Base-by-base conservation (phyloP, 768 basidiomycete genomes). In the Mycena maculata region DNA sequence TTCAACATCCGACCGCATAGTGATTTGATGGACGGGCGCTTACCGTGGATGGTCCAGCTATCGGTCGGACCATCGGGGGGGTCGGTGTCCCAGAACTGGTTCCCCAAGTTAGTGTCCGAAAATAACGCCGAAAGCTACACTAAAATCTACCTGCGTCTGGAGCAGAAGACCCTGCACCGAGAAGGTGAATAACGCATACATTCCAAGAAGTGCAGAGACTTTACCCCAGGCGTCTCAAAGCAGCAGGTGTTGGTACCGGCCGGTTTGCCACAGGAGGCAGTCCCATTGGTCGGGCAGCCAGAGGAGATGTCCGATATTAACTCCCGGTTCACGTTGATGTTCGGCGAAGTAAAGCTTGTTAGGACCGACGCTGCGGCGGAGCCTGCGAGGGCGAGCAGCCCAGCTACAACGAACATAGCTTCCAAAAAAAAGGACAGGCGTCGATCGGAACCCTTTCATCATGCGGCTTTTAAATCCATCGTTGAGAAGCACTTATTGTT, bases 41-140 rank as follows among this genome's bases (percentile, higher is more conserved):
- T n/a, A 67, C 66, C 66, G 27, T 67, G 86, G 58, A 87, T 84
- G 1, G 85, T 88, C 86, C 87, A 88, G 69, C 82, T 83, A 69
- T 85, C 62, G 12, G 70, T 73, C 12, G 87, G 87, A 12, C 87
- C 86, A 18, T 80, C 81, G 6, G 78, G 53, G 0, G 84, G 80
- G 22, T 81, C 60, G 0, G 83, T 85, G 65, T 88, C 85, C 86
- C 87, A 88, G 74, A 87, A 85, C 82, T 85, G 45, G 28, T n/a
- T n/a, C 8, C 42, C 9, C 50, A 1, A 31, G 27, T 27, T 49
- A 18, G 39, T 5, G 23, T 18, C 25, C 16, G 25, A n/a, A 39
- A 45, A 3, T 5, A 6, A 12, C 22, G 42, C 3, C 11, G 7
- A 22, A 8, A 28, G 18, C 15, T 7, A 36, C 2, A 18, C 4